These are phyloP conservation scores for Thielaviopsis musarum DNA, from an alignment of 2,329 filamentous ascomycete species.

Conservation along the genomic window DNA sequence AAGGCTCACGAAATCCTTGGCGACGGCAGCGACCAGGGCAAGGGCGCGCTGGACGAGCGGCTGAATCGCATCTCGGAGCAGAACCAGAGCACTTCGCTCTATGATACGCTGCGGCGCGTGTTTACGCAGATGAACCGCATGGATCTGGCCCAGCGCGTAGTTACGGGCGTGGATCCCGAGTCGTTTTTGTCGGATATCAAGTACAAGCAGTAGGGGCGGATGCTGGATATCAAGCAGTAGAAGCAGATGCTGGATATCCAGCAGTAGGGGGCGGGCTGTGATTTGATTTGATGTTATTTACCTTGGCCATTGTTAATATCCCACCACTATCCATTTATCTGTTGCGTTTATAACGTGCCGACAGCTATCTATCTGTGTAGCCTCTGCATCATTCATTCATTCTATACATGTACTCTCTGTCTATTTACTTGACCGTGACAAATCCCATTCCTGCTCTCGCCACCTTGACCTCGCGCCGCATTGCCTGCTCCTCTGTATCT, in stretches of 20 bases:
- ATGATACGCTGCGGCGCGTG: slow-evolving; percentile 86
- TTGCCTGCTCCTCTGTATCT: slow-evolving; percentile 45
- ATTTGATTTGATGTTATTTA: neutral
- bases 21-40: slow-evolving; percentile 23
- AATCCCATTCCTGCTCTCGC: slow-evolving; percentile 49
- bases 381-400: neutral
- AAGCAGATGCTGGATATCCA: neutral
- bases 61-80: slow-evolving; percentile 80
- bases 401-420: neutral
- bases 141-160: slow-evolving; percentile 75
- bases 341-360: too few species aligned
- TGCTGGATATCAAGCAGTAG: neutral
- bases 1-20: slow-evolving; percentile 71
- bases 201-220: slow-evolving; percentile 40
- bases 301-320: neutral
- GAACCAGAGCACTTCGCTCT: slow-evolving; percentile 92
- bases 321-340: neutral
- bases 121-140: slow-evolving; percentile 88
- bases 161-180: slow-evolving; percentile 79
- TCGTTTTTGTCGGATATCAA: slow-evolving; percentile 56
- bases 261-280: neutral
- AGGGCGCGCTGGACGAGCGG: slow-evolving; percentile 42
- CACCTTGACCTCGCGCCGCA: slow-evolving; percentile 36
- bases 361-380: neutral
- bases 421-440: slow-evolving; percentile 40